These are phyloP conservation scores for Desmodesmus armatus DNA, from an alignment of 139 green algal species.

Conservation along the genomic window DNA sequence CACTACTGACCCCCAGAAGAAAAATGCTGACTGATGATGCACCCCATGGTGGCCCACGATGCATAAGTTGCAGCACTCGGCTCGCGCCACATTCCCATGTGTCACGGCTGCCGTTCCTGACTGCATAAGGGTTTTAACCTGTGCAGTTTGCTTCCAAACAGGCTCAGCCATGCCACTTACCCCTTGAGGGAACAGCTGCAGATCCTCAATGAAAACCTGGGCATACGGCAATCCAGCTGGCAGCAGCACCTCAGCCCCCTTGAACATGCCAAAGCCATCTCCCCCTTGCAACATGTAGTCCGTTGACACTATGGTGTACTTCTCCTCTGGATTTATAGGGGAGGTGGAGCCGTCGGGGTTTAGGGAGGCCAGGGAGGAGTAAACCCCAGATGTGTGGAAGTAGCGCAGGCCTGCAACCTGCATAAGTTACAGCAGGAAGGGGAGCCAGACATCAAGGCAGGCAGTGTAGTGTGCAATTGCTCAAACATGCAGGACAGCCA, in stretches of 20 bases:
- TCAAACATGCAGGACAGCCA: too few species aligned
- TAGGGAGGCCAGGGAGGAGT: neutral
- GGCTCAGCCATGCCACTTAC: neutral
- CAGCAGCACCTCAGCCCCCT: conserved; percentile 11
- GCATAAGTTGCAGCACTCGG: neutral
- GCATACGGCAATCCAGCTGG: conserved; percentile 13
- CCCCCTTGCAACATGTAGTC: conserved; percentile 31
- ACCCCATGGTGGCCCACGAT: neutral
- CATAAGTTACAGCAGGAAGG: neutral
- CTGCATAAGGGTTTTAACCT: too few species aligned
- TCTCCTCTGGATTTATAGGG: neutral
- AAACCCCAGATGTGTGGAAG: conserved; percentile 6
- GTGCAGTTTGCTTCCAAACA: neutral
- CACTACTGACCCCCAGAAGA: neutral
- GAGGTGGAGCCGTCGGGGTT: neutral
- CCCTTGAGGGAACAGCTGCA: neutral
- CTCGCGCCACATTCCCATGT: too few species aligned
- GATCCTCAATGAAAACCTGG: conserved; percentile 5
- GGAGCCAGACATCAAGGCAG: neutral
- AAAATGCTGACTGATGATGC: neutral
- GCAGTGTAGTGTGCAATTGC: too few species aligned
- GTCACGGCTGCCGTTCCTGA: too few species aligned
- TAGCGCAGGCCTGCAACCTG: conserved; percentile 27
- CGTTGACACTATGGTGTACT: neutral
- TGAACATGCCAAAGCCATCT: conserved; percentile 1